A percentile compares a stretch with the other conserved stretches of the same genome.
phyloP scores from a whole-genome alignment of 2,329 filamentous ascomycete species.

The Pyrenochaeta sp. region DNA sequence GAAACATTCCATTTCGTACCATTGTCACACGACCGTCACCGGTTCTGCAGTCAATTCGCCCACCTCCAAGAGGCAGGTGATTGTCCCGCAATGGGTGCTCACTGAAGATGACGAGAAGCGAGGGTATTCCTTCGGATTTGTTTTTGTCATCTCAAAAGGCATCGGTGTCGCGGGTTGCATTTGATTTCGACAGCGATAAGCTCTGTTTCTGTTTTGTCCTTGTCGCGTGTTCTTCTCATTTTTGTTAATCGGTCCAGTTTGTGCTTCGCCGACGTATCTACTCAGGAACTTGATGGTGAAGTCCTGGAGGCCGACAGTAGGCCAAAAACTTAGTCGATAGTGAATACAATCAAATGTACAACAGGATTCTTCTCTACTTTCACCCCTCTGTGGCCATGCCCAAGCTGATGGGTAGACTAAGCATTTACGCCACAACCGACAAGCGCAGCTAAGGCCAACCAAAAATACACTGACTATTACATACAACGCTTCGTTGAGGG shows the following conservation, averaged over 20 bases:
- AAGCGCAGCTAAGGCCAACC: not conserved
- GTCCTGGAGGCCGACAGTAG: no score
- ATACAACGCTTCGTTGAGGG: no score
- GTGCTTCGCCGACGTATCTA: not conserved
- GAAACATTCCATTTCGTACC: not conserved
- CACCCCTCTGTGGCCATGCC: not conserved
- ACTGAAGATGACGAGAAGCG: not conserved
- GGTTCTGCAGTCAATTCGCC: no score
- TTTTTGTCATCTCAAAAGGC: constrained; percentile 15
- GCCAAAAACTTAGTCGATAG: no score
- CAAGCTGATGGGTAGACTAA: constrained; percentile 1
- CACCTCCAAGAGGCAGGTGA: not conserved
- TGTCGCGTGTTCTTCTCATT: constrained; percentile 15
- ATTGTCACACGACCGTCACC: not conserved
- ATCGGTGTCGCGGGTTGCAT: constrained; percentile 19
- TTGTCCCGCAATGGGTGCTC: not conserved
- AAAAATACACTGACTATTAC: constrained; percentile 8
- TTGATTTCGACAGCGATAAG: constrained; percentile 7
- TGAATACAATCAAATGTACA: no score
- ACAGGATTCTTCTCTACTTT: no score
- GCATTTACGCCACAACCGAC: constrained; percentile 11
- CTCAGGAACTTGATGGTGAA: no score
- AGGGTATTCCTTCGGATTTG: constrained; percentile 9
- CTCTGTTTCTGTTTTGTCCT: constrained; percentile 9
- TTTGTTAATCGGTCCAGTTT: constrained; percentile 4